Percentiles rank a stretch among this genome's conserved stretches.
phyloP scores from a whole-genome alignment of 2,329 filamentous ascomycete species.

The Alternaria infectoria region DNA sequence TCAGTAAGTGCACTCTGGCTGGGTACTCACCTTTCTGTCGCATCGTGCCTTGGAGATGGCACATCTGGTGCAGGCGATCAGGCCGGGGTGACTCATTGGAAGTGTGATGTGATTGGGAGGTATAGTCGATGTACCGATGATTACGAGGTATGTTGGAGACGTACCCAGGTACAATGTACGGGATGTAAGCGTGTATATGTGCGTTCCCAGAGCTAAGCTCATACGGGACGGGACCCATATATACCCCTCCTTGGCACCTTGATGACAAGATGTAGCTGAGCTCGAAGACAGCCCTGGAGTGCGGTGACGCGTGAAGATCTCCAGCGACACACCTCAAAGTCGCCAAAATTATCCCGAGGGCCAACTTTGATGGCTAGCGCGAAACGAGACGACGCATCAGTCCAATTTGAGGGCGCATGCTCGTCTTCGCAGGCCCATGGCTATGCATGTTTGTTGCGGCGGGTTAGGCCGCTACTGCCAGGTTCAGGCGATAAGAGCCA shows the following conservation, averaged over 20 bases:
- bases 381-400: not conserved
- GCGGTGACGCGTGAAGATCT: not conserved
- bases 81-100: constrained; percentile 2
- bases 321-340: not conserved
- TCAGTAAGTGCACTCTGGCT: not conserved
- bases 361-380: not conserved
- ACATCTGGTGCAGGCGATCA: constrained; percentile 12
- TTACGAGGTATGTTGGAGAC: not conserved
- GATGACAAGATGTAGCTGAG: not conserved
- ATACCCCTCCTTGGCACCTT: not conserved
- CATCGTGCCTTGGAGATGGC: constrained; percentile 11
- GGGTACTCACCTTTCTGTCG: constrained; percentile 6
- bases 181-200: not conserved
- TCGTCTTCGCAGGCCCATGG: not conserved
- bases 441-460: not conserved
- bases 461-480: not conserved
- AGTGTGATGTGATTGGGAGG: not conserved
- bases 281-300: not conserved
- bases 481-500: not conserved
- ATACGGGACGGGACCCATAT: not conserved
- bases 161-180: not conserved
- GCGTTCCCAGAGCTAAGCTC: not conserved
- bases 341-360: not conserved
- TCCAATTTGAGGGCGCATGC: not conserved
- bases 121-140: not conserved